Evolutionary conservation across 768 basidiomycete genomes (phyloP).

Genomic region (Boletus huronensis): DNA sequence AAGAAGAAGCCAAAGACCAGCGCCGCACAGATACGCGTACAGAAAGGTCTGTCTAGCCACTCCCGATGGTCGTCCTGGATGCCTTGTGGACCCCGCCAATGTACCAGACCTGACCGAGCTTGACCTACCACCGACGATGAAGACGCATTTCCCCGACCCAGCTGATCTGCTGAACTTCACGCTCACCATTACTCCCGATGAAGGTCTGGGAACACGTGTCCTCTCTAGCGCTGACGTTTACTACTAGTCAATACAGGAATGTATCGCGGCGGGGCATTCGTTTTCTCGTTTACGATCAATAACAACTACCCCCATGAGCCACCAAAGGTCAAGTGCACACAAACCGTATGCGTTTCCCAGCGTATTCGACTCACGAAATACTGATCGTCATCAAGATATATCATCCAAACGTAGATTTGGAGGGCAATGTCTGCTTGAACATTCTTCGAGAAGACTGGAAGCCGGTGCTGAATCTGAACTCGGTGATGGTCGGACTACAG

Average conservation of each 20-base stretch:
- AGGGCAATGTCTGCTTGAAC: conserved; percentile 98
- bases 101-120: conserved; percentile 88
- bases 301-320: conserved; percentile 99
- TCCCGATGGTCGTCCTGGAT: background rate
- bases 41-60: conserved; percentile 69
- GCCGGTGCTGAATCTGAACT: conserved; percentile 94
- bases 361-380: background rate
- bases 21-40: conserved; percentile 98
- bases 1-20: conserved; percentile 99
- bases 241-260: conserved; percentile 58
- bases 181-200: conserved; percentile 93
- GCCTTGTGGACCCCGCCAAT: conserved; percentile 1
- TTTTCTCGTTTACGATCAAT: conserved; percentile 94
- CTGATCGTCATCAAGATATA: conserved; percentile 67
- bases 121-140: conserved; percentile 94
- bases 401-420: conserved; percentile 96
- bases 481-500: conserved; percentile 97
- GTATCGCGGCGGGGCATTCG: conserved; percentile 94
- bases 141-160: conserved; percentile 90
- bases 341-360: conserved; percentile 58
- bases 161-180: conserved; percentile 95
- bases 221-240: background rate
- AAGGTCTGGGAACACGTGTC: conserved; percentile 53
- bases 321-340: conserved; percentile 97
- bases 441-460: conserved; percentile 99